These are phyloP conservation scores for Mycothermus thermophilus DNA, from an alignment of 495 filamentous ascomycete species.

Conservation along the genomic window DNA sequence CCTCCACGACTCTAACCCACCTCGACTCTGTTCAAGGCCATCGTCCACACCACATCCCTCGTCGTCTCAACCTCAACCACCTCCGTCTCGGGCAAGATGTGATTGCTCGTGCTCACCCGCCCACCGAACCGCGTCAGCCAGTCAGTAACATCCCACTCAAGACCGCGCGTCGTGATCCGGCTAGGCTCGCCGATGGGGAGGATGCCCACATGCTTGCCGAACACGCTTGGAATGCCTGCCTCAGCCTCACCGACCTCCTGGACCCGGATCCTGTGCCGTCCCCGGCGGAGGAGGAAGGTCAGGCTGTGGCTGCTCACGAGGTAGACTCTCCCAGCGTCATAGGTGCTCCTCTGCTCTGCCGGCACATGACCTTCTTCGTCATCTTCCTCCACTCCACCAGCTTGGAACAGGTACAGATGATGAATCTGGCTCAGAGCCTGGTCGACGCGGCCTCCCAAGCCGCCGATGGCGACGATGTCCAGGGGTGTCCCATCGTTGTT, in stretches of 20 bases:
- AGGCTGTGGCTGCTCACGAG: slow-evolving; percentile 67
- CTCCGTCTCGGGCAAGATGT: slow-evolving; percentile 40
- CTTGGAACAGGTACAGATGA: slow-evolving; percentile 52
- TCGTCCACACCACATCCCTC: slow-evolving; percentile 72
- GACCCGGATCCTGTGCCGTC: slow-evolving; percentile 54
- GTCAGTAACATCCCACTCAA: slow-evolving; percentile 79
- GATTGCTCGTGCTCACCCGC: slow-evolving; percentile 86
- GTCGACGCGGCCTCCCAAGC: slow-evolving; percentile 79
- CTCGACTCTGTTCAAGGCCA: too few species aligned
- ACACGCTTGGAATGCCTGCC: slow-evolving; percentile 18
- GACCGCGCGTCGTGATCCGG: slow-evolving; percentile 57
- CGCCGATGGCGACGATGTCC: slow-evolving; percentile 60
- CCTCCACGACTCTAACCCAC: slow-evolving; percentile 1
- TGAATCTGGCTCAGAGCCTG: slow-evolving; percentile 82
- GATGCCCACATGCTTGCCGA: slow-evolving; percentile 63
- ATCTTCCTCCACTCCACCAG: too few species aligned
- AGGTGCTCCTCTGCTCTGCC: too few species aligned
- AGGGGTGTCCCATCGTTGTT: slow-evolving; percentile 5
- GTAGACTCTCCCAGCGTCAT: slow-evolving; percentile 40
- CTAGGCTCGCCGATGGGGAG: slow-evolving; percentile 65
- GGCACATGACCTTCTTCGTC: too few species aligned
- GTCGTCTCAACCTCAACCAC: slow-evolving; percentile 48
- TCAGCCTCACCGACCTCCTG: slow-evolving; percentile 23
- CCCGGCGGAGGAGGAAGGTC: slow-evolving; percentile 59
- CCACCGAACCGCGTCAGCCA: slow-evolving; percentile 75